A percentile compares a stretch with the other conserved stretches of the same genome.
phyloP scores from a whole-genome alignment of 305 asterid species.

The Fraxinus greggii region DNA sequence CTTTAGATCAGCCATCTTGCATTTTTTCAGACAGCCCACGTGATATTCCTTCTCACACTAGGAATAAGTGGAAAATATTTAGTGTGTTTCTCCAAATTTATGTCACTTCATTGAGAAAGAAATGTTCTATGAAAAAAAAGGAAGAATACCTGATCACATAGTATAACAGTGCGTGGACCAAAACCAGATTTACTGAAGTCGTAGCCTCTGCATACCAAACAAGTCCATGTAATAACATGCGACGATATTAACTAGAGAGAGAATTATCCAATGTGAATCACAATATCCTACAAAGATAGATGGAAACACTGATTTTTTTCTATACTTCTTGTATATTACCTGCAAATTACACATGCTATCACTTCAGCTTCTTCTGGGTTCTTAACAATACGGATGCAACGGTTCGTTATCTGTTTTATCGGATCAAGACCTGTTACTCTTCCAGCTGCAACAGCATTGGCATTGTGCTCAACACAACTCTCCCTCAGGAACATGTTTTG shows the following conservation, averaged over 20 bases:
- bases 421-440: constrained; percentile 71
- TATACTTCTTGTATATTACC: constrained; percentile 41
- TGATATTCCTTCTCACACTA: constrained; percentile 99
- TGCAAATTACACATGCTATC: constrained; percentile 95
- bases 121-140: constrained; percentile 18
- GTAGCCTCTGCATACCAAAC: constrained; percentile 61
- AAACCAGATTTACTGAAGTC: constrained; percentile 96
- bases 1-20: constrained; percentile 93
- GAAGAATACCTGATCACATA: constrained; percentile 87
- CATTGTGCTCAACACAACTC: constrained; percentile 65
- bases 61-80: constrained; percentile 25
- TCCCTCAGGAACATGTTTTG: constrained; percentile 85
- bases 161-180: constrained; percentile 97
- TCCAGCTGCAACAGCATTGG: constrained; percentile 92
- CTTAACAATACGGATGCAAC: constrained; percentile 83
- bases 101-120: constrained; percentile 6
- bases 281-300: neutral
- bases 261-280: constrained; percentile 4
- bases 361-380: constrained; percentile 87
- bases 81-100: constrained; percentile 20
- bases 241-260: neutral
- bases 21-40: constrained; percentile 91
- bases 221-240: constrained; percentile 10
- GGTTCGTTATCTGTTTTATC: constrained; percentile 77
- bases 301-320: constrained; percentile 5